phyloP scores from a whole-genome alignment of 192 early-diverging fungal species.

The Coemansia sp. region DNA sequence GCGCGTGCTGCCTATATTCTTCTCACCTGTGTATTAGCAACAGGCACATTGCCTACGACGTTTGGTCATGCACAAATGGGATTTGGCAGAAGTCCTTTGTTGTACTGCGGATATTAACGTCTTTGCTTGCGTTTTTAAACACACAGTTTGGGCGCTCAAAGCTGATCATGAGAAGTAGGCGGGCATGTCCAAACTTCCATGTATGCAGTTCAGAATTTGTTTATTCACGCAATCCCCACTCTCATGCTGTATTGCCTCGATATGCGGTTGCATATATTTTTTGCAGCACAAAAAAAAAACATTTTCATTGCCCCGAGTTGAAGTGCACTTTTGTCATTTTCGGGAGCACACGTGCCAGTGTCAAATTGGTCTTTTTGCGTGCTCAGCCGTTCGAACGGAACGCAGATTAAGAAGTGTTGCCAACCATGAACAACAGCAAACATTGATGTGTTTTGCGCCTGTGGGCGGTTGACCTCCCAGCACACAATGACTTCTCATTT shows the following conservation, averaged over 20 bases:
- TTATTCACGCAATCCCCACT: background rate
- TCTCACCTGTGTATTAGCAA: slow-evolving; percentile 3
- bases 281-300: background rate
- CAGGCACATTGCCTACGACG: background rate
- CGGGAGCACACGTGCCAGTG: background rate
- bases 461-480: background rate
- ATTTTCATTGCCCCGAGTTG: background rate
- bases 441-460: background rate
- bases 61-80: background rate
- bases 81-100: background rate
- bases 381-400: background rate
- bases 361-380: background rate
- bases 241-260: background rate
- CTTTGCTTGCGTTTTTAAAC: background rate
- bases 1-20: background rate
- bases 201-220: slow-evolving; percentile 14
- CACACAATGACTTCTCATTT: slow-evolving; percentile 8
- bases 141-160: background rate
- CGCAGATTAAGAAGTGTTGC: slow-evolving; percentile 2
- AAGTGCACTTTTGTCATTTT: background rate
- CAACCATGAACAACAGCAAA: no score
- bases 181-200: slow-evolving; percentile 11
- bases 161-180: slow-evolving; percentile 1
- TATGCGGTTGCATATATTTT: background rate
- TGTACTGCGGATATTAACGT: slow-evolving; percentile 8